These are phyloP conservation scores for Emmonsia crescens DNA, from an alignment of 2,329 filamentous ascomycete species.

Conservation along the genomic window DNA sequence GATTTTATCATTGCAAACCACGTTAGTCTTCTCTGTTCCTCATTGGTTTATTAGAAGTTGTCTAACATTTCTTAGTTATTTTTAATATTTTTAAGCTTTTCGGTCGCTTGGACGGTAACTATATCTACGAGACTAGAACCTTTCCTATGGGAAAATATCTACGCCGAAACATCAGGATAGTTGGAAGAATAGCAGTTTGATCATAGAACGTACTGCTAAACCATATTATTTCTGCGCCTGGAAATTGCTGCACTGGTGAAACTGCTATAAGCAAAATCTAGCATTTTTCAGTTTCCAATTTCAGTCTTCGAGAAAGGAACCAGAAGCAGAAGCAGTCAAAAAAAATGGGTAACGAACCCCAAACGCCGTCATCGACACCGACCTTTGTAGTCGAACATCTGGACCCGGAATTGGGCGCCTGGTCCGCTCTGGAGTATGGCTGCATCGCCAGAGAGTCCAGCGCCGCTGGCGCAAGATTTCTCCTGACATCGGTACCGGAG, in stretches of 20 bases:
- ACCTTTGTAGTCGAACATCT: conserved; percentile 95
- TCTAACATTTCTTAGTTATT: too few relatives aligned
- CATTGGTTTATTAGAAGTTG: not conserved
- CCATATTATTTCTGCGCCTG: not conserved
- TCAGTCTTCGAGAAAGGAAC: not conserved
- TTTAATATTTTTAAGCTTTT: not conserved
- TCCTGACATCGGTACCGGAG: conserved; percentile 68
- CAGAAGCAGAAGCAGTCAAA: not conserved
- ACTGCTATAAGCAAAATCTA: not conserved
- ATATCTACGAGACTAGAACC: too few relatives aligned
- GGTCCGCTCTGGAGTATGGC: conserved; percentile 88
- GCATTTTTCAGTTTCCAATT: not conserved
- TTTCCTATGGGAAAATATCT: not conserved
- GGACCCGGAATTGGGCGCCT: conserved; percentile 83
- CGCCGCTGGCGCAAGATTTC: conserved; percentile 56
- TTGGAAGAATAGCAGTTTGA: not conserved
- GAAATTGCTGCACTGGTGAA: not conserved
- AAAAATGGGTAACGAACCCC: not conserved
- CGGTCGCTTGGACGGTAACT: too few relatives aligned
- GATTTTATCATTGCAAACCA: not conserved
- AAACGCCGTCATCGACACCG: conserved; percentile 32
- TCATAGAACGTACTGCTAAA: not conserved
- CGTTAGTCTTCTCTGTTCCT: not conserved
- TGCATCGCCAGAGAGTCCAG: conserved; percentile 75
- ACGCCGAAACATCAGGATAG: not conserved